Conservation (phyloP, 371 early-diverging fungal species). For the Funneliformis caledonium region DNA sequence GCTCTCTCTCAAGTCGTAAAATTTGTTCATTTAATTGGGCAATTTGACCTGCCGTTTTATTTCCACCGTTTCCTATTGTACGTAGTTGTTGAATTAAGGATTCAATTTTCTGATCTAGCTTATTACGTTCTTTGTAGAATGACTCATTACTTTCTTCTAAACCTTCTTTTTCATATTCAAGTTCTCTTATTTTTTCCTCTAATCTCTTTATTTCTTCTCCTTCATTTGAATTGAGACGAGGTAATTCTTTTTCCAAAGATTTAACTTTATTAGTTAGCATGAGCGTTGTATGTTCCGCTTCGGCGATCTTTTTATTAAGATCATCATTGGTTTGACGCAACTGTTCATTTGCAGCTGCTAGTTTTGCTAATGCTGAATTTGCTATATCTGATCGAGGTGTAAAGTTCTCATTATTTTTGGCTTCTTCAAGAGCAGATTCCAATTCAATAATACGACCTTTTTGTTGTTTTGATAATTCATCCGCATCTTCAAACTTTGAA, state of each 20-base stretch:
- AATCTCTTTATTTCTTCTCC: conserved; percentile 1
- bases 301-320: conserved; percentile 3
- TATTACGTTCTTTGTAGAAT: conserved; percentile 28
- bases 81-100: conserved; percentile 29
- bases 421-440: conserved; percentile 29
- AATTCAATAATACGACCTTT: conserved; percentile 29
- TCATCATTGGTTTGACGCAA: conserved; percentile 34
- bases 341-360: conserved; percentile 27
- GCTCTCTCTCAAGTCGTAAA: not conserved
- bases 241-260: conserved; percentile 30
- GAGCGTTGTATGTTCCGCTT: conserved; percentile 12
- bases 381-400: not conserved
- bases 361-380: conserved; percentile 38
- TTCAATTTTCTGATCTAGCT: conserved; percentile 30
- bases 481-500: conserved; percentile 29
- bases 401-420: not conserved
- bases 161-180: conserved; percentile 25
- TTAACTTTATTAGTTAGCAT: conserved; percentile 23
- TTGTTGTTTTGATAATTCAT: conserved; percentile 35
- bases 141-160: conserved; percentile 27
- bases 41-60: not conserved
- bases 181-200: conserved; percentile 24
- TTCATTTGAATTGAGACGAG: not conserved
- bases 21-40: conserved; percentile 29
- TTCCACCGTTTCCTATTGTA: not conserved